These are phyloP conservation scores for Neocatenulostroma microsporum DNA, from an alignment of 2,329 filamentous ascomycete genomes.

Conservation along the genomic window DNA sequence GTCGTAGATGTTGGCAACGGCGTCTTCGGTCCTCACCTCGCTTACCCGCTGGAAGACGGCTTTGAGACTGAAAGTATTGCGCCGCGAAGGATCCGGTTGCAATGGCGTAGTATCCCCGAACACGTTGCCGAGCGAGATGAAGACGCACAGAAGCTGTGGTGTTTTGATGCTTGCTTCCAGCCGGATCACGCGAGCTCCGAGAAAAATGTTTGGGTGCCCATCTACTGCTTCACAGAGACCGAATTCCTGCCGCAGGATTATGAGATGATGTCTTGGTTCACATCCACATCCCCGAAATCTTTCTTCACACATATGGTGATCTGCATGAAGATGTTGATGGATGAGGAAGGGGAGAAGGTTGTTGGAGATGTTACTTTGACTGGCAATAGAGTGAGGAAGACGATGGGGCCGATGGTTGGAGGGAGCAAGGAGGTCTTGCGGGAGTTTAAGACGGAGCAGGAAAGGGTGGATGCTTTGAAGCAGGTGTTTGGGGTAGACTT, in stretches of 20 bases:
- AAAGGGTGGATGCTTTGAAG: slow-evolving; percentile 37
- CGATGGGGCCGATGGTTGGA: slow-evolving; percentile 24
- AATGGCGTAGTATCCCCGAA: slow-evolving; percentile 18
- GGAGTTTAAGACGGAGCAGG: slow-evolving; percentile 36
- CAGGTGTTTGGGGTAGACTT: slow-evolving; percentile 40
- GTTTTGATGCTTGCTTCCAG: slow-evolving; percentile 30
- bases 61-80: slow-evolving; percentile 12
- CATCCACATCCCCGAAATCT: slow-evolving; percentile 42
- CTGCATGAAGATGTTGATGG: slow-evolving; percentile 48
- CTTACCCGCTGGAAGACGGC: slow-evolving; percentile 31
- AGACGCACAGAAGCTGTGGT: slow-evolving; percentile 35
- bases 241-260: slow-evolving; percentile 59
- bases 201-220: slow-evolving; percentile 47
- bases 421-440: slow-evolving; percentile 36
- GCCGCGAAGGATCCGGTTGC: slow-evolving; percentile 19
- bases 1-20: slow-evolving; percentile 40
- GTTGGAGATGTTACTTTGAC: slow-evolving; percentile 35
- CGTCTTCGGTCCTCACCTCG: slow-evolving; percentile 27
- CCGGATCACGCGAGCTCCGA: too few relatives aligned
- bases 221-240: slow-evolving; percentile 58
- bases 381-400: slow-evolving; percentile 39
- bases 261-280: slow-evolving; percentile 51
- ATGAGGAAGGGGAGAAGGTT: slow-evolving; percentile 29
- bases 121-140: slow-evolving; percentile 13
- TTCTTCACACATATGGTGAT: slow-evolving; percentile 51